These are phyloP conservation scores for Manihot esculenta DNA, from an alignment of 441 rosid species.

Conservation along the genomic window DNA sequence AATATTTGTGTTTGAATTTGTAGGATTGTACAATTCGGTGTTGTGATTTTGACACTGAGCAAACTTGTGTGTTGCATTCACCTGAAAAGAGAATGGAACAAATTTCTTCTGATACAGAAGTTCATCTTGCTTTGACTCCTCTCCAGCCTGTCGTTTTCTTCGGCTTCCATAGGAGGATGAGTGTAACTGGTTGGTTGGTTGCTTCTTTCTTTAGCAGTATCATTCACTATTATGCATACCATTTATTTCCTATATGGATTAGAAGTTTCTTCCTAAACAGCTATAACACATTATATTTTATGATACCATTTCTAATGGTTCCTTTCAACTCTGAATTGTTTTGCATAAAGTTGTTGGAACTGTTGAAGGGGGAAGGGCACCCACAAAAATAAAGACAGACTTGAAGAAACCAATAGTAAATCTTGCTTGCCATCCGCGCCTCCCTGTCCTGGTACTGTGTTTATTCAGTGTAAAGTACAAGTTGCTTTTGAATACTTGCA, in stretches of 20 bases:
- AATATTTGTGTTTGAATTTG: background rate
- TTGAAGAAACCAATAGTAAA: slow-evolving; percentile 96
- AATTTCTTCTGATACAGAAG: slow-evolving; percentile 76
- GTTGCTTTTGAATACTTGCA: too few species aligned
- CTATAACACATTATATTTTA: background rate
- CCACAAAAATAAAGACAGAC: slow-evolving; percentile 96
- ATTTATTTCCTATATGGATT: slow-evolving; percentile 4
- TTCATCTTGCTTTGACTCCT: slow-evolving; percentile 96
- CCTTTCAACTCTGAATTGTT: slow-evolving; percentile 22
- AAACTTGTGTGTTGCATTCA: slow-evolving; percentile 93
- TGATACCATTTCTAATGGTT: slow-evolving; percentile 13
- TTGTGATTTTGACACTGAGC: slow-evolving; percentile 95
- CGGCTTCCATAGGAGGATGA: slow-evolving; percentile 92
- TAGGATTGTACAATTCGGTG: slow-evolving; percentile 98
- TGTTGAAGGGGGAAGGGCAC: slow-evolving; percentile 94
- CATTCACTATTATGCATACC: background rate
- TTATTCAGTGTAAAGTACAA: background rate
- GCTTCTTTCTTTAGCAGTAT: background rate
- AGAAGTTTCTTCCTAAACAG: background rate
- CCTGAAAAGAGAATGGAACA: slow-evolving; percentile 90
- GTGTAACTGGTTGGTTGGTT: slow-evolving; percentile 78
- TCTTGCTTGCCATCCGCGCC: slow-evolving; percentile 99
- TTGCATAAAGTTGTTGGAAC: slow-evolving; percentile 91
- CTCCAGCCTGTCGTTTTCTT: slow-evolving; percentile 97
- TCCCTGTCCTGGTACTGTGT: slow-evolving; percentile 74